Conservation (phyloP, 257 asterid species). For the Ophiorrhiza pumila region DNA sequence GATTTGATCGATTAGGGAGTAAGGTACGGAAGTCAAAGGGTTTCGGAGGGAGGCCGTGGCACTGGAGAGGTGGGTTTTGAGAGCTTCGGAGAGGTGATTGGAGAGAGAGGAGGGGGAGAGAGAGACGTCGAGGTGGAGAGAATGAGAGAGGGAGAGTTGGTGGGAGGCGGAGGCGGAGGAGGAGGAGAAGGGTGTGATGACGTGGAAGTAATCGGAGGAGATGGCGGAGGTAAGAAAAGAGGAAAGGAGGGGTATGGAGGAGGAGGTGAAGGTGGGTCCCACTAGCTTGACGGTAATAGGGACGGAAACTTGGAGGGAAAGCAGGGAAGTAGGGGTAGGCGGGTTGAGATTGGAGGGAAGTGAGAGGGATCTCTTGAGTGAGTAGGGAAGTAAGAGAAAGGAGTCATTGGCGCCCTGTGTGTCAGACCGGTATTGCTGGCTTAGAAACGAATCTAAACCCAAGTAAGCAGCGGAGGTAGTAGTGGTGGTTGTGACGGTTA, state of each 20-base stretch:
- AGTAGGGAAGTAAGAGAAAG: slow-evolving; percentile 51
- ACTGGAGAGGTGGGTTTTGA: slow-evolving; percentile 45
- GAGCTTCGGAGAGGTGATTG: slow-evolving; percentile 41
- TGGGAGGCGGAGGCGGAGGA: slow-evolving; percentile 37
- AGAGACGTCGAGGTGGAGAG: slow-evolving; percentile 60
- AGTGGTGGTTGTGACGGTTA: slow-evolving; percentile 23
- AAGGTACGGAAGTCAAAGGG: slow-evolving; percentile 51
- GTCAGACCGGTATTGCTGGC: slow-evolving; percentile 56
- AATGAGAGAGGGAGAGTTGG: slow-evolving; percentile 69
- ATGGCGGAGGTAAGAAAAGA: slow-evolving; percentile 63
- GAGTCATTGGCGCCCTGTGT: slow-evolving; percentile 70
- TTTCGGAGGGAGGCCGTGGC: slow-evolving; percentile 57
- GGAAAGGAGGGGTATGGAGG: slow-evolving; percentile 56
- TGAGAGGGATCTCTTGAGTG: slow-evolving; percentile 51
- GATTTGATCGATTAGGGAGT: slow-evolving; percentile 51
- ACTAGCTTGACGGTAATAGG: slow-evolving; percentile 75
- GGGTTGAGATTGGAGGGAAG: slow-evolving; percentile 35
- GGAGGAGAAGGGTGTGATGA: slow-evolving; percentile 65
- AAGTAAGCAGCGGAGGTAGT: slow-evolving; percentile 45
- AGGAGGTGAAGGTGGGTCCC: slow-evolving; percentile 63
- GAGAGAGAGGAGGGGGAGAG: slow-evolving; percentile 48
- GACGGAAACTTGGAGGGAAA: slow-evolving; percentile 52
- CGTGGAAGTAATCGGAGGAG: slow-evolving; percentile 84
- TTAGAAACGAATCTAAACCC: slow-evolving; percentile 78
- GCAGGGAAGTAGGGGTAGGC: slow-evolving; percentile 52